Evolutionary conservation across 2,329 filamentous ascomycete species (phyloP).

Genomic region (Sphaceloma murrayae): DNA sequence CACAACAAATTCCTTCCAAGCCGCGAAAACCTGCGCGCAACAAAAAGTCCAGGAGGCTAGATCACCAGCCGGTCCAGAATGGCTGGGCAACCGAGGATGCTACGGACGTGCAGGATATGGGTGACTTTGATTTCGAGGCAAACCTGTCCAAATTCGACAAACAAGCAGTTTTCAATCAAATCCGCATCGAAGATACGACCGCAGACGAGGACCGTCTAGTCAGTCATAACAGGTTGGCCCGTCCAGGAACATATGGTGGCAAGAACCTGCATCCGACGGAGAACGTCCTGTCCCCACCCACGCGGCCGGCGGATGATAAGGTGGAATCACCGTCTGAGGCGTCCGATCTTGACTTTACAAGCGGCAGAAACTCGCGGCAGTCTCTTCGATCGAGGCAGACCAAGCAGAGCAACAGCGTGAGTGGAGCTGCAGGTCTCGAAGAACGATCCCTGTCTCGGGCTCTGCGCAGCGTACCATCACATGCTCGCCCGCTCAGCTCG

Average conservation of each 20-base stretch:
- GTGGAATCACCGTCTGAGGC: conserved; percentile 28
- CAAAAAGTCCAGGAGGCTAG: conserved; percentile 38
- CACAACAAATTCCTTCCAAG: conserved; percentile 20
- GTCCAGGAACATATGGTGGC: conserved; percentile 49
- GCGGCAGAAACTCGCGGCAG: conserved; percentile 25
- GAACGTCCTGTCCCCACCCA: conserved; percentile 64
- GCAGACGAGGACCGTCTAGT: conserved; percentile 89
- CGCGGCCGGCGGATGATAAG: conserved; percentile 25
- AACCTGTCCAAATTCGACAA: conserved; percentile 95
- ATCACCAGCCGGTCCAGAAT: conserved; percentile 51
- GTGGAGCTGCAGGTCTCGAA: conserved; percentile 3
- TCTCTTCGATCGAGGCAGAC: conserved; percentile 17
- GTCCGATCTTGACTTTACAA: conserved; percentile 28
- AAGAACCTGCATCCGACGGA: conserved; percentile 90
- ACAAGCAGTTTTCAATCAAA: conserved; percentile 79
- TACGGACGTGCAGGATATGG: conserved; percentile 84
- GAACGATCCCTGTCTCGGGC: conserved; percentile 14
- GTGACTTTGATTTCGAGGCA: conserved; percentile 86
- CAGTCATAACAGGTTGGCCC: conserved; percentile 63
- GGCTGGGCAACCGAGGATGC: conserved; percentile 96
- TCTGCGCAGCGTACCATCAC: conserved; percentile 10
- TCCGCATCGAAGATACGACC: conserved; percentile 75
- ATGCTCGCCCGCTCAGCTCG: conserved; percentile 10
- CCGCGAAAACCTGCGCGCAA: conserved; percentile 29
- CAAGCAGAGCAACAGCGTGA: neutral